Base-by-base conservation (phyloP, 2,329 filamentous ascomycete species). In the Peltaster fructicola region DNA sequence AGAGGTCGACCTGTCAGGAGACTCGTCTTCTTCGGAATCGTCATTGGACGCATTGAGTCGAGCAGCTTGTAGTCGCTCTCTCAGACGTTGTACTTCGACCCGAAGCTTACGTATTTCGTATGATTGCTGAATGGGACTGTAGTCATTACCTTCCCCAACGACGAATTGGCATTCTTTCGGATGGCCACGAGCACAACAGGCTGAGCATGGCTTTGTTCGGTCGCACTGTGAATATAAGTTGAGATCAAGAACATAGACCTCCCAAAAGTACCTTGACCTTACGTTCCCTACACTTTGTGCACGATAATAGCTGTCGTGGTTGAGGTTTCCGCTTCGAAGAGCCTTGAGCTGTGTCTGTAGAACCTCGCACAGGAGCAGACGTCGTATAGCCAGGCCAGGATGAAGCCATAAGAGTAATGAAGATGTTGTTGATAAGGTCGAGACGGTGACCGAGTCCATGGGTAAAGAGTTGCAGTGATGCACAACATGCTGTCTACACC, bases 151-250 rank as follows among this genome's bases (percentile, higher is more conserved):
- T 31, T 60, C 56, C 5, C 51, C 51, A 6, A 56, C 41, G 14
- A 49, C 37, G 30, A 59, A 61, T 22, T 57, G 48, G 31, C 57
- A 61, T 26, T 59, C 53, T 30, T 53, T 56, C 3, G 57, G 56
- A 20, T 50, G 47, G 8, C 57, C 57, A 27, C 57, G 48, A 22
- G 55, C 55, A 36, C 56, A 59, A 33, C 56, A 61, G 20, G 57
- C 55, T 12, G 52, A 55, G 38, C 56, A 61, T 22, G 57, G 57
- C 34, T 57, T 57, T 19, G 53, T 60, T 25, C 56, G 52, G 44
- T 59, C 56, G 33, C 57, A 61, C 54, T 58, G 28, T 7, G 22
- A 14, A 7, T 14, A 14, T 22, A 33, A 27, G 15, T 17, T 15
- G 15, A 14, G 4, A 7, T 20, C 33, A 27, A 17, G 19, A 11